phyloP scores from a whole-genome alignment of 2,329 filamentous ascomycete species.

The Penicillium concentricum region DNA sequence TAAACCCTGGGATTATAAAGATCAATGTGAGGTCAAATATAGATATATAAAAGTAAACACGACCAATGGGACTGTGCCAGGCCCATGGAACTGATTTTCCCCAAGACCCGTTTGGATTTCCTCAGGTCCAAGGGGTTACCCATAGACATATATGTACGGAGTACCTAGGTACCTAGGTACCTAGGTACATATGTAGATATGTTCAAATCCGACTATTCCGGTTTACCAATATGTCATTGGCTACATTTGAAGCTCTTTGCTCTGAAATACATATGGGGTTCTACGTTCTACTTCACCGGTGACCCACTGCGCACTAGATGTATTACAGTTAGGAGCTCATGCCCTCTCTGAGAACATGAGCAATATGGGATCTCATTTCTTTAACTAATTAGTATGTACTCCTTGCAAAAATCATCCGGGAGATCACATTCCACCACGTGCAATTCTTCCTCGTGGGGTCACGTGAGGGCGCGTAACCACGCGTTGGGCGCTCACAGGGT shows the following conservation, averaged over 20 bases:
- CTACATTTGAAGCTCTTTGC: not conserved
- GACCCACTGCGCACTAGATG: not conserved
- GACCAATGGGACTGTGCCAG: not conserved
- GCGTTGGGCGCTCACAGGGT: constrained; percentile 6
- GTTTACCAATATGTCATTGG: not conserved
- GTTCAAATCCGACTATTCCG: not conserved
- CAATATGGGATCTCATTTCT: not conserved
- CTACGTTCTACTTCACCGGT: not conserved
- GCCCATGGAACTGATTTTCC: not conserved
- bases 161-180: no score
- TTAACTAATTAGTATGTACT: not conserved
- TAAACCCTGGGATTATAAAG: not conserved
- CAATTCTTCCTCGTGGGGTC: constrained; percentile 10
- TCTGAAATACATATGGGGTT: not conserved
- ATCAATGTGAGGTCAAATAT: not conserved
- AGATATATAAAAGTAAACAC: not conserved
- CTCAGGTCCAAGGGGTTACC: not conserved
- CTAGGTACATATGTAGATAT: not conserved
- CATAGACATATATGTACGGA: no score
- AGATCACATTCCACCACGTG: constrained; percentile 11
- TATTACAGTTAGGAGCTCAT: not conserved
- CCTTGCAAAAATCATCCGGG: not conserved
- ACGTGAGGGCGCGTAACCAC: constrained; percentile 21
- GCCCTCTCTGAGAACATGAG: not conserved
- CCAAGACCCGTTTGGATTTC: not conserved